Conservation (phyloP, 352 stramenopile genomes). For the Bremia lactucae region DNA sequence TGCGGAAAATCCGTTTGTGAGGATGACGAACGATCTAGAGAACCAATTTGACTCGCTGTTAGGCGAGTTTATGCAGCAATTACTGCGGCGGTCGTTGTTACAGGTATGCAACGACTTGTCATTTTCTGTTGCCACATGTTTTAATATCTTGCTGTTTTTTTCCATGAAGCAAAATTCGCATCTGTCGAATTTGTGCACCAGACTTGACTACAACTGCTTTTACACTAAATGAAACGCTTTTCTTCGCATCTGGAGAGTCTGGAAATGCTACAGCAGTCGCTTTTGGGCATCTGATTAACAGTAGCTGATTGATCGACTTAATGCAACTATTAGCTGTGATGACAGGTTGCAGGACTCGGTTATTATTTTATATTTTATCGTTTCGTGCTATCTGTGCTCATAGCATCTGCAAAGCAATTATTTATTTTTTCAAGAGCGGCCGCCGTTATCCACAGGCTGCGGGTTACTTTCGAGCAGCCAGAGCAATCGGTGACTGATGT, state of each 20-base stretch:
- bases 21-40: slow-evolving; percentile 70
- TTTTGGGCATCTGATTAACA: slow-evolving; percentile 13
- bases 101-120: slow-evolving; percentile 34
- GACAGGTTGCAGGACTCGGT: slow-evolving; percentile 13
- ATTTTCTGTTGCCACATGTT: neutral
- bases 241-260: slow-evolving; percentile 16
- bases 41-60: slow-evolving; percentile 84
- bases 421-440: slow-evolving; percentile 62
- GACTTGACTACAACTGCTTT: slow-evolving; percentile 59
- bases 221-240: slow-evolving; percentile 42
- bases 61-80: slow-evolving; percentile 82
- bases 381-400: slow-evolving; percentile 3
- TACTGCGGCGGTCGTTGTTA: slow-evolving; percentile 67
- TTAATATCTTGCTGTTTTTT: slow-evolving; percentile 1
- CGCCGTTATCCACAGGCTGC: slow-evolving; percentile 45
- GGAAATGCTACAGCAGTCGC: slow-evolving; percentile 11
- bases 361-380: slow-evolving; percentile 1
- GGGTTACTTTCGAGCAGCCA: slow-evolving; percentile 49
- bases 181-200: slow-evolving; percentile 51
- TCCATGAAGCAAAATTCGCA: slow-evolving; percentile 47
- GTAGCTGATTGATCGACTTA: slow-evolving; percentile 4
- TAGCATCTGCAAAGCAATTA: slow-evolving; percentile 23
- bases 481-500: slow-evolving; percentile 68
- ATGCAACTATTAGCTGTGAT: slow-evolving; percentile 11
- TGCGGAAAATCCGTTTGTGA: slow-evolving; percentile 62